Evolutionary conservation across 352 stramenopile genomes (phyloP).

Genomic region (Labyrinthula sp.): DNA sequence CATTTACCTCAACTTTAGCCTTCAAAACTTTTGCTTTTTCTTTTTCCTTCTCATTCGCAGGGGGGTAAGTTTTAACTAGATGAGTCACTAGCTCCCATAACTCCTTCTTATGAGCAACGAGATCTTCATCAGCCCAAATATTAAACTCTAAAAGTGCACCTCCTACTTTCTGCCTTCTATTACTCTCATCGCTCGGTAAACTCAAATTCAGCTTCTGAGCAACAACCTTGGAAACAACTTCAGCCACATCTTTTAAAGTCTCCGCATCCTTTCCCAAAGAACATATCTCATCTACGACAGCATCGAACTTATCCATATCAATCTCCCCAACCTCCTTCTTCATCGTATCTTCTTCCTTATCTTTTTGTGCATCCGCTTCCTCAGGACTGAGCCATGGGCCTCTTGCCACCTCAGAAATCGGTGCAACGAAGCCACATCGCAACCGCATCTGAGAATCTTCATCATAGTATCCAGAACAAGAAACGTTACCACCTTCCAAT

Average conservation of each 20-base stretch:
- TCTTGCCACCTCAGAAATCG: not conserved
- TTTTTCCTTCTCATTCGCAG: conserved; percentile 3
- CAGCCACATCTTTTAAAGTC: conserved; percentile 2
- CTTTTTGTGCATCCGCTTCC: conserved; percentile 11
- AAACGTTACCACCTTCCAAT: conserved; percentile 8
- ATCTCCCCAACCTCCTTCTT: not conserved
- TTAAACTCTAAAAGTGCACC: conserved; percentile 15
- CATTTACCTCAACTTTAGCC: conserved; percentile 7
- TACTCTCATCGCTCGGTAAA: conserved; percentile 5
- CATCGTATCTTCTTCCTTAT: conserved; percentile 1
- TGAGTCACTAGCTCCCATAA: conserved; percentile 7
- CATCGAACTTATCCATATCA: conserved; percentile 2
- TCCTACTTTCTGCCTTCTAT: conserved; percentile 7
- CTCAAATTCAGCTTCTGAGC: conserved; percentile 7
- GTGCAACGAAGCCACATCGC: not conserved
- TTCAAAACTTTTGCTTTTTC: conserved; percentile 3
- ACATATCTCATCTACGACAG: conserved; percentile 2
- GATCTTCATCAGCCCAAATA: too few relatives aligned
- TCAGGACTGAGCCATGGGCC: conserved; percentile 18
- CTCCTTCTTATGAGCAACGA: conserved; percentile 8
- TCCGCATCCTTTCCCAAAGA: conserved; percentile 3
- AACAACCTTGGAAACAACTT: conserved; percentile 18
- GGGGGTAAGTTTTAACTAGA: too few relatives aligned
- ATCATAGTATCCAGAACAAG: conserved; percentile 22
- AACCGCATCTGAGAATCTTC: conserved; percentile 6